Evolutionary conservation across 2,329 filamentous ascomycete genomes (phyloP).

Genomic region (Aspergillus ochraceus): DNA sequence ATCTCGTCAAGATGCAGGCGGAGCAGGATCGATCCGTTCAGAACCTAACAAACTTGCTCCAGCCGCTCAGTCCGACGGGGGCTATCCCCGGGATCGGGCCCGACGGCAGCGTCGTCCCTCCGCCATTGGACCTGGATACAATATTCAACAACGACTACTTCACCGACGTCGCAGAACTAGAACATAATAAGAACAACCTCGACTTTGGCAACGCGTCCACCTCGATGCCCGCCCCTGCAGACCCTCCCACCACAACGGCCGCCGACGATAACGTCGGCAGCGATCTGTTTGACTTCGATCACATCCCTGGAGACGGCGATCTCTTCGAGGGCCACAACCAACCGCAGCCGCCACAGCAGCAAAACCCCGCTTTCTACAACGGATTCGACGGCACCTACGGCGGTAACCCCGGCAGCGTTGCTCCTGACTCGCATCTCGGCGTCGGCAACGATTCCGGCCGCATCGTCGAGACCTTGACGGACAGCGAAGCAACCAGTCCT

Average conservation of each 20-base stretch:
- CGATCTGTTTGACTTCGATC: constrained; percentile 46
- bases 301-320: constrained; percentile 35
- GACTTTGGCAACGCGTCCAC: constrained; percentile 23
- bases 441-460: constrained; percentile 27
- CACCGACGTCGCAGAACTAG: constrained; percentile 40
- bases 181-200: constrained; percentile 29
- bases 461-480: constrained; percentile 45
- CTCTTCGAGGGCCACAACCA: constrained; percentile 31
- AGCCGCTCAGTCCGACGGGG: constrained; percentile 77
- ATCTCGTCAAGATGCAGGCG: constrained; percentile 73
- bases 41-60: constrained; percentile 70
- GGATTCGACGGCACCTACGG: constrained; percentile 33
- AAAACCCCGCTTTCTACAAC: constrained; percentile 32
- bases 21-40: constrained; percentile 77
- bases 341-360: constrained; percentile 18
- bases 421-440: constrained; percentile 8
- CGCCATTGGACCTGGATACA: constrained; percentile 56
- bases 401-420: constrained; percentile 15
- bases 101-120: constrained; percentile 42
- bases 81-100: constrained; percentile 68
- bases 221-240: constrained; percentile 16
- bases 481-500: constrained; percentile 47
- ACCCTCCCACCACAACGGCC: constrained; percentile 17
- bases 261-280: constrained; percentile 29
- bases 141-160: constrained; percentile 61